Evolutionary conservation across 208 protist species (phyloP).

Genomic region (Acanthamoeba healyi): DNA sequence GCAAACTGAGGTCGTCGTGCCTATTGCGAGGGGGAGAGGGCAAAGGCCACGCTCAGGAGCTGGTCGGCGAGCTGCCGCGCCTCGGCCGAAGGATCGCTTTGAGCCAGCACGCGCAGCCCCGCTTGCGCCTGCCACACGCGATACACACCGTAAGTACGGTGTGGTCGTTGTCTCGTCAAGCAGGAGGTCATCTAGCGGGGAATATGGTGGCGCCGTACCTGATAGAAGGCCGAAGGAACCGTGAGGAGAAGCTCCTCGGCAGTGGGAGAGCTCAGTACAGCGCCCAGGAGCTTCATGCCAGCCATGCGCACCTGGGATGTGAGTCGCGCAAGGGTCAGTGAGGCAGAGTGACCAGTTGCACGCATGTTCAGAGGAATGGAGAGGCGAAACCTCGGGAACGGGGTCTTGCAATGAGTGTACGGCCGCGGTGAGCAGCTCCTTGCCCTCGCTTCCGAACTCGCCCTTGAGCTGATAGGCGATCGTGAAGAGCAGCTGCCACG

Average conservation of each 20-base stretch:
- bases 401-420: neutral
- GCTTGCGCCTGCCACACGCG: neutral
- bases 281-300: slow-evolving; percentile 41
- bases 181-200: too few relatives aligned
- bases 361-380: too few relatives aligned
- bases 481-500: slow-evolving; percentile 39
- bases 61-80: slow-evolving; percentile 30
- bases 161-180: too few relatives aligned
- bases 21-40: neutral
- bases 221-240: neutral
- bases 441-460: neutral
- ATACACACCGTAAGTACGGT: too few relatives aligned
- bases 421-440: neutral
- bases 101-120: neutral
- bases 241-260: neutral
- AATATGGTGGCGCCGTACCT: neutral
- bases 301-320: slow-evolving; percentile 5
- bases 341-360: neutral
- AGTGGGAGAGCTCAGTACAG: neutral
- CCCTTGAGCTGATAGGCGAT: slow-evolving; percentile 37
- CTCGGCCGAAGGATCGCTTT: neutral
- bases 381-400: neutral
- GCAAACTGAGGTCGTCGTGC: too few relatives aligned
- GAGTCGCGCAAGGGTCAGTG: neutral
- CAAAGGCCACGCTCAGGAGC: neutral